phyloP scores from a whole-genome alignment of 2,329 filamentous ascomycete genomes.

The Pseudogymnoascus sp. region DNA sequence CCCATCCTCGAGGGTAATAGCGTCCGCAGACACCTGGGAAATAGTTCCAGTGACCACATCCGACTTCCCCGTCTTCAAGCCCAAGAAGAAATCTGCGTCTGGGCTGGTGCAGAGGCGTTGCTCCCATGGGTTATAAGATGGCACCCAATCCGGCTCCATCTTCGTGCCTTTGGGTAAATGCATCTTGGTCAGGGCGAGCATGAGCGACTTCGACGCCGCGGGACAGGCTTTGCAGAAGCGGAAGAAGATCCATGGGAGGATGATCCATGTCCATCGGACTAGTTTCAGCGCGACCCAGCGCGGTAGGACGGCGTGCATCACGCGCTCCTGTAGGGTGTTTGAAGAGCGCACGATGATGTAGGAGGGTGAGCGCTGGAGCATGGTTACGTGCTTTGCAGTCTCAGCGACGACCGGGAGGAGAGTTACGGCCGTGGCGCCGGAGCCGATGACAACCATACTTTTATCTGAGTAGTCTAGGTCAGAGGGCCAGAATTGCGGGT shows the following conservation, averaged over 20 bases:
- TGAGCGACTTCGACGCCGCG: conserved; percentile 32
- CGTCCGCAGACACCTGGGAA: conserved; percentile 33
- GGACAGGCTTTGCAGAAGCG: conserved; percentile 39
- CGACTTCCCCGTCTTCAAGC: conserved; percentile 32
- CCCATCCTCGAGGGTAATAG: conserved; percentile 37
- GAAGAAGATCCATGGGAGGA: conserved; percentile 29
- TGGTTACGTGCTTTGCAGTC: conserved; percentile 51
- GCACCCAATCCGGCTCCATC: conserved; percentile 46
- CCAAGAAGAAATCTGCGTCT: conserved; percentile 38
- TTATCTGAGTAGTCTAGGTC: conserved; percentile 54
- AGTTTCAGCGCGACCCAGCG: conserved; percentile 36
- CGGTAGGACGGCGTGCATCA: conserved; percentile 35
- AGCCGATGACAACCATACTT: conserved; percentile 56
- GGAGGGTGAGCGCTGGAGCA: conserved; percentile 59
- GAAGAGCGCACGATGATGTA: conserved; percentile 49
- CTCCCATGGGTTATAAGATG: conserved; percentile 52
- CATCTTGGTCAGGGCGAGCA: conserved; percentile 34
- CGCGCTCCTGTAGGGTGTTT: conserved; percentile 27
- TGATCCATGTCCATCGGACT: conserved; percentile 40
- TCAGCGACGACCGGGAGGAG: conserved; percentile 53
- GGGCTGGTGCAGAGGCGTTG: conserved; percentile 56
- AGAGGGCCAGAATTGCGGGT: conserved; percentile 65
- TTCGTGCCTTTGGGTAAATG: conserved; percentile 41
- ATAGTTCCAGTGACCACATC: conserved; percentile 39
- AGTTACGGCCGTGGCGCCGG: conserved; percentile 59